These are phyloP conservation scores for Tetracentron sinense DNA, from an alignment of 164 flowering plant genomes.

Conservation along the genomic window DNA sequence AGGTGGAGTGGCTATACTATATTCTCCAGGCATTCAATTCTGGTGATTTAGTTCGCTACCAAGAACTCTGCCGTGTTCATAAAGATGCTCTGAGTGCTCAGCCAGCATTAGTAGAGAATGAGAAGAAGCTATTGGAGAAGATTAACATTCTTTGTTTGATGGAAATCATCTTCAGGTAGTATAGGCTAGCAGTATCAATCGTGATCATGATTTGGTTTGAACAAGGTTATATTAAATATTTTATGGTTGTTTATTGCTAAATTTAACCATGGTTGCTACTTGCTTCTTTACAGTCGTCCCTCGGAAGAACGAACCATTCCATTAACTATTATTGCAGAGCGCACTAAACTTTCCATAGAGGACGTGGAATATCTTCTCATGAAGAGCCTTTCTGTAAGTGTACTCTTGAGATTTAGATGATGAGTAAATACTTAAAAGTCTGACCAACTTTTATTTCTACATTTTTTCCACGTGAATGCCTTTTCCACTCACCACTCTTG, in stretches of 20 bases:
- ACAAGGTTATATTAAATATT: not conserved
- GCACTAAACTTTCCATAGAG: conserved; percentile 79
- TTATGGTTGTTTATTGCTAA: not conserved
- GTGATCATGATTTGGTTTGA: not conserved
- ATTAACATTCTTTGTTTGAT: conserved; percentile 91
- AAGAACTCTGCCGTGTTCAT: conserved; percentile 86
- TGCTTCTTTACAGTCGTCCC: conserved; percentile 62
- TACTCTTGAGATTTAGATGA: not conserved
- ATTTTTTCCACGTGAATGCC: too few relatives aligned
- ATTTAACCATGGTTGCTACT: not conserved
- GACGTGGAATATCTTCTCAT: conserved; percentile 94
- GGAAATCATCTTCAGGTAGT: conserved; percentile 93
- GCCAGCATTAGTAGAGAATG: conserved; percentile 85
- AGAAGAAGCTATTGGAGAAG: conserved; percentile 82
- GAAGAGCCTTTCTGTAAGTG: conserved; percentile 94
- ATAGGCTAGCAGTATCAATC: not conserved
- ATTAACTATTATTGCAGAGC: conserved; percentile 67
- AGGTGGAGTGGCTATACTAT: conserved; percentile 86
- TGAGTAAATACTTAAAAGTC: not conserved
- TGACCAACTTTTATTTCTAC: too few relatives aligned
- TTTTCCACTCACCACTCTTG: too few relatives aligned
- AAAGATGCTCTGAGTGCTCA: conserved; percentile 71
- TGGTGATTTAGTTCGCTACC: conserved; percentile 86
- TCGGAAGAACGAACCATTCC: conserved; percentile 93
- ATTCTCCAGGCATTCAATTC: conserved; percentile 85